Evolutionary conservation across 192 early-diverging fungal species (phyloP).

Genomic region (Linnemannia zychae): DNA sequence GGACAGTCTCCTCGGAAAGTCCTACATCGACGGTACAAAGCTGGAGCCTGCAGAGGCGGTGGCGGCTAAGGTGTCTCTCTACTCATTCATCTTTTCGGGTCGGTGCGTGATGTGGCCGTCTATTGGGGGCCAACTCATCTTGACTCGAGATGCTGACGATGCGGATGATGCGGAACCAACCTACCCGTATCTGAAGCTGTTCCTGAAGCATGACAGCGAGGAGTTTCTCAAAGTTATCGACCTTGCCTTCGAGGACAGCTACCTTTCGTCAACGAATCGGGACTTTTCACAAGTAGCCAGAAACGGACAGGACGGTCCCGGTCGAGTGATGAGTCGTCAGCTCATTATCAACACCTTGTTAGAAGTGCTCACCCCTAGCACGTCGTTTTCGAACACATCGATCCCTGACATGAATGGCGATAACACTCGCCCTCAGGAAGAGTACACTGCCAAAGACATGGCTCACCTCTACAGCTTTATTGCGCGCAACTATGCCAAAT

Average conservation of each 20-base stretch:
- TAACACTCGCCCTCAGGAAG: slow-evolving; percentile 5
- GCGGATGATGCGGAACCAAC: slow-evolving; percentile 67
- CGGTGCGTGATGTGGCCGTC: slow-evolving; percentile 73
- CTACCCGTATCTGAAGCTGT: slow-evolving; percentile 69
- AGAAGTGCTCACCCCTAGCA: slow-evolving; percentile 64
- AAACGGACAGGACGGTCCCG: slow-evolving; percentile 68
- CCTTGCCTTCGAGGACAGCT: slow-evolving; percentile 71
- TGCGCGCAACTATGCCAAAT: slow-evolving; percentile 66
- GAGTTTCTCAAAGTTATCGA: slow-evolving; percentile 67
- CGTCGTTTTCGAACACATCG: slow-evolving; percentile 43
- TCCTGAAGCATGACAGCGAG: slow-evolving; percentile 66
- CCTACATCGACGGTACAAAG: slow-evolving; percentile 62
- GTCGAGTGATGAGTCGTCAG: slow-evolving; percentile 69
- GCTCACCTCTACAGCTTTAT: slow-evolving; percentile 70
- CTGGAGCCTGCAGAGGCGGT: slow-evolving; percentile 58
- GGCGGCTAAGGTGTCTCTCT: slow-evolving; percentile 65
- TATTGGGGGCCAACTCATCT: slow-evolving; percentile 63
- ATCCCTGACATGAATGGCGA: slow-evolving; percentile 27
- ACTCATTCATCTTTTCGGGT: slow-evolving; percentile 73
- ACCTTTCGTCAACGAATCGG: slow-evolving; percentile 51
- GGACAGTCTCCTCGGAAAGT: slow-evolving; percentile 62
- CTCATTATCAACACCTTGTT: slow-evolving; percentile 71
- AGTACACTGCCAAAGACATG: slow-evolving; percentile 53
- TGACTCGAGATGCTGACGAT: slow-evolving; percentile 65
- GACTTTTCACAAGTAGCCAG: slow-evolving; percentile 42